phyloP scores from a whole-genome alignment of 192 early-diverging fungal species.

The Backusella mclennaniae region DNA sequence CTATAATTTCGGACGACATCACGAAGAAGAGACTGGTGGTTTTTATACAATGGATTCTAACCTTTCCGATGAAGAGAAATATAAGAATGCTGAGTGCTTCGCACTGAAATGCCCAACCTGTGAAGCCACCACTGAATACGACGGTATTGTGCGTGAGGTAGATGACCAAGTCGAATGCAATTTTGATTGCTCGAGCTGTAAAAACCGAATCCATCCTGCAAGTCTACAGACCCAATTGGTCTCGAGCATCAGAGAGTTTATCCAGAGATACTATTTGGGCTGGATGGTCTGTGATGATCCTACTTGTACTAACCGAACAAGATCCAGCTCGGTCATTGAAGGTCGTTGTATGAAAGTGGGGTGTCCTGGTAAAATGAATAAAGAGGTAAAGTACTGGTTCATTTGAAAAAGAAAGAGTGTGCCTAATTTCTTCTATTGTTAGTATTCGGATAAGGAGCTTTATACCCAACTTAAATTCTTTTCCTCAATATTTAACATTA shows the following conservation, averaged over 20 bases:
- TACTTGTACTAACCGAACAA: slow-evolving; percentile 63
- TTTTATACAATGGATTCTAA: slow-evolving; percentile 77
- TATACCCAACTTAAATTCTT: slow-evolving; percentile 86
- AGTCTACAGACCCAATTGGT: slow-evolving; percentile 65
- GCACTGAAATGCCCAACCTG: slow-evolving; percentile 62
- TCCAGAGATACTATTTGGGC: slow-evolving; percentile 75
- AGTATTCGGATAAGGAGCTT: slow-evolving; percentile 75
- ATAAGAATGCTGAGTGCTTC: slow-evolving; percentile 71
- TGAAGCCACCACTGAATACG: slow-evolving; percentile 44
- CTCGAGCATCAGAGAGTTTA: slow-evolving; percentile 59
- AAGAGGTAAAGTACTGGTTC: slow-evolving; percentile 48
- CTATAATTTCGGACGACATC: slow-evolving; percentile 41
- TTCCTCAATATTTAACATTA: slow-evolving; percentile 63
- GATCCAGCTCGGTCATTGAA: slow-evolving; percentile 67
- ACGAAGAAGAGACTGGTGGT: slow-evolving; percentile 39
- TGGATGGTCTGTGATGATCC: slow-evolving; percentile 80
- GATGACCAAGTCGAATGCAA: slow-evolving; percentile 30
- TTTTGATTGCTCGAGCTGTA: slow-evolving; percentile 59
- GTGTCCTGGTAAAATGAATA: slow-evolving; percentile 66
- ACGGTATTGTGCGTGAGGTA: slow-evolving; percentile 27
- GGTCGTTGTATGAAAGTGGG: slow-evolving; percentile 61
- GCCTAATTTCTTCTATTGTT: background rate
- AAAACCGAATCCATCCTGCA: slow-evolving; percentile 33
- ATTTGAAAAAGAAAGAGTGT: too few relatives aligned
- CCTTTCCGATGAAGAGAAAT: slow-evolving; percentile 70